Conservation (phyloP, 1,139 yeast species). For the Hanseniaspora uvarum region DNA sequence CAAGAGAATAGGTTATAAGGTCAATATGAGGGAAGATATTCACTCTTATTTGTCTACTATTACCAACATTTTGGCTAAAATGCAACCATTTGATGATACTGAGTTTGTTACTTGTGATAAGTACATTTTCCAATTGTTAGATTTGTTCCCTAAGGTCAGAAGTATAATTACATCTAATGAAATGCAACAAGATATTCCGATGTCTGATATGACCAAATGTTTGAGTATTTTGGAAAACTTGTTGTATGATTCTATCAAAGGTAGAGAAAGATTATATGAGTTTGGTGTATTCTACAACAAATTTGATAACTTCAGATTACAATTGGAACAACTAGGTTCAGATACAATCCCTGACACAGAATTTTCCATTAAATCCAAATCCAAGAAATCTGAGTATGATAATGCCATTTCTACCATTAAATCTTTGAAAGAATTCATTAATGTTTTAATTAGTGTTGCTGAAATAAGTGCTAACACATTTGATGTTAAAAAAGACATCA, state of each 20-base stretch:
- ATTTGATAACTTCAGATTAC: conserved; percentile 21
- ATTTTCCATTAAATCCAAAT: conserved; percentile 18
- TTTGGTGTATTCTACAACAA: conserved; percentile 27
- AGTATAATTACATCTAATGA: conserved; percentile 51
- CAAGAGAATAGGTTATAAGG: conserved; percentile 62
- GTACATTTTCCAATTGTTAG: conserved; percentile 61
- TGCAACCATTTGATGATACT: conserved; percentile 39
- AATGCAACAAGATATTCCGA: conserved; percentile 51
- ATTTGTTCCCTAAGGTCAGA: conserved; percentile 69
- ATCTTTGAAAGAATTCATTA: conserved; percentile 45
- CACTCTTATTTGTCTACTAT: conserved; percentile 53
- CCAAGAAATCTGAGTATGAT: conserved; percentile 17
- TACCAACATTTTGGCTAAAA: conserved; percentile 49
- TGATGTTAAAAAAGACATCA: background rate
- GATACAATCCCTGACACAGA: conserved; percentile 21
- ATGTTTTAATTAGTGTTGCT: conserved; percentile 37
- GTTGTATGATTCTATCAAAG: conserved; percentile 43
- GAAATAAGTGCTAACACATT: conserved; percentile 24
- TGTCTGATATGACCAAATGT: conserved; percentile 63
- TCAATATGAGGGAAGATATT: conserved; percentile 55
- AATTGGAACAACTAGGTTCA: conserved; percentile 23
- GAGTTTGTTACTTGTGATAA: conserved; percentile 43
- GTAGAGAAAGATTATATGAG: conserved; percentile 39
- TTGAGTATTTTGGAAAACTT: conserved; percentile 72
- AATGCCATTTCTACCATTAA: conserved; percentile 21